Percentiles rank a stretch among this genome's conserved stretches.
These are phyloP conservation scores for Austroboletus niveus DNA, from an alignment of 1,284 basidiomycete genomes.

Conservation along the genomic window DNA sequence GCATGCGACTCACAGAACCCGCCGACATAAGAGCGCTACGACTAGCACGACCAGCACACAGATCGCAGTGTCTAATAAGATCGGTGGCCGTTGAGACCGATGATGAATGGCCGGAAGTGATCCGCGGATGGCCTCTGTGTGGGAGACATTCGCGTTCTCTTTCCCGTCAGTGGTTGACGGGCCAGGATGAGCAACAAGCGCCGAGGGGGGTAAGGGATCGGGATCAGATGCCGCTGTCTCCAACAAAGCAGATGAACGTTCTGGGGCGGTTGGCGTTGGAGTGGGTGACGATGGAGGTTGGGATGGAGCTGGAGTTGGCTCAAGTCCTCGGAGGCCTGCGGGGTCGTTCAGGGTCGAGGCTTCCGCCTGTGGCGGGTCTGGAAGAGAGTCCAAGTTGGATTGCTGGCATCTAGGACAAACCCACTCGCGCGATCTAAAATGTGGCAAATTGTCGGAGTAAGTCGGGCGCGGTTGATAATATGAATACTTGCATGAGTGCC, in stretches of 20 bases:
- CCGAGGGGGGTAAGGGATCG: constrained; percentile 16
- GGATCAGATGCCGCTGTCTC: constrained; percentile 11
- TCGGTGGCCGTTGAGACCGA: constrained; percentile 45
- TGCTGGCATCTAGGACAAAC: constrained; percentile 73
- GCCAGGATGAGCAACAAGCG: constrained; percentile 11
- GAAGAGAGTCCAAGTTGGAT: constrained; percentile 67
- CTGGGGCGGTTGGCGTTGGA: constrained; percentile 15
- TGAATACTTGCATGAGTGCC: constrained; percentile 64
- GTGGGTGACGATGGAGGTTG: constrained; percentile 14
- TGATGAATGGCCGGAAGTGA: constrained; percentile 10
- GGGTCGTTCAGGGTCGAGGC: constrained; percentile 19
- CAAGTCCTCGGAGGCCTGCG: constrained; percentile 27
- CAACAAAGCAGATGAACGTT: constrained; percentile 13
- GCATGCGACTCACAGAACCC: constrained; percentile 46
- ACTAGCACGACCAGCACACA: constrained; percentile 64
- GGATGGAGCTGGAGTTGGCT: constrained; percentile 11
- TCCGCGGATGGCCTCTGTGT: constrained; percentile 20
- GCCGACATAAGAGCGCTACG: constrained; percentile 59
- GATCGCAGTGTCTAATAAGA: constrained; percentile 66
- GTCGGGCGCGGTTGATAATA: constrained; percentile 11
- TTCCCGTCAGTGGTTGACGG: constrained; percentile 11
- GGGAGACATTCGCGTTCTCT: constrained; percentile 8
- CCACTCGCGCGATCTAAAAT: constrained; percentile 76
- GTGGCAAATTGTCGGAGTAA: constrained; percentile 15
- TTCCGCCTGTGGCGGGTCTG: constrained; percentile 48